phyloP scores from a whole-genome alignment of 345 rosid genomes.

The Cochlearia excelsa region DNA sequence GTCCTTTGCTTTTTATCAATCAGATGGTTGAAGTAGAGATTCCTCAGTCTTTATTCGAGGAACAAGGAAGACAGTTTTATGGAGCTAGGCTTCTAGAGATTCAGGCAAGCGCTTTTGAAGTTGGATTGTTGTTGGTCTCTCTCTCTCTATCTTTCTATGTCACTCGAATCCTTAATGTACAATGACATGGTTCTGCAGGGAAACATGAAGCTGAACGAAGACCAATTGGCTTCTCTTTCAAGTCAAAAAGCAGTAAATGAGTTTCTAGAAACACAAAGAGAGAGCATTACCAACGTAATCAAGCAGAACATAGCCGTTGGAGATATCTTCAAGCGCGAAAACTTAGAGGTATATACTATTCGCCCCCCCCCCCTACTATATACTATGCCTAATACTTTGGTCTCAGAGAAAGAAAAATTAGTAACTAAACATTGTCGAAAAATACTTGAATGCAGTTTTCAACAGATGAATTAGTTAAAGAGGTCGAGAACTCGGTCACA shows the following conservation, averaged over 20 bases:
- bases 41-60: conserved; percentile 85
- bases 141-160: background rate
- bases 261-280: conserved; percentile 67
- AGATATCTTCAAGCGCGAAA: conserved; percentile 75
- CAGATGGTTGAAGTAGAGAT: conserved; percentile 93
- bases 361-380: background rate
- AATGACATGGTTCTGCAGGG: conserved; percentile 46
- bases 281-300: conserved; percentile 54
- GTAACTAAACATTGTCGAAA: conserved; percentile 20
- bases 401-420: conserved; percentile 1
- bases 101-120: conserved; percentile 50
- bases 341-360: conserved; percentile 51
- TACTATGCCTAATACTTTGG: background rate
- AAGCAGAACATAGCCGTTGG: conserved; percentile 78
- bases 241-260: conserved; percentile 80
- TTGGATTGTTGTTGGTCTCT: background rate
- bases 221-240: conserved; percentile 72
- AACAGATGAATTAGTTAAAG: conserved; percentile 72
- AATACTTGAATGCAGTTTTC: conserved; percentile 51
- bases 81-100: conserved; percentile 83
- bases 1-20: conserved; percentile 12
- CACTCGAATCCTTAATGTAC: conserved; percentile 4
- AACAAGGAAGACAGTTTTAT: conserved; percentile 91
- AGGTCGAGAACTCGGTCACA: conserved; percentile 67
- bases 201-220: conserved; percentile 63